A percentile compares a stretch with the other conserved stretches of the same genome.
phyloP scores from a whole-genome alignment of 208 protist genomes.

The Leishmania tarentolae region DNA sequence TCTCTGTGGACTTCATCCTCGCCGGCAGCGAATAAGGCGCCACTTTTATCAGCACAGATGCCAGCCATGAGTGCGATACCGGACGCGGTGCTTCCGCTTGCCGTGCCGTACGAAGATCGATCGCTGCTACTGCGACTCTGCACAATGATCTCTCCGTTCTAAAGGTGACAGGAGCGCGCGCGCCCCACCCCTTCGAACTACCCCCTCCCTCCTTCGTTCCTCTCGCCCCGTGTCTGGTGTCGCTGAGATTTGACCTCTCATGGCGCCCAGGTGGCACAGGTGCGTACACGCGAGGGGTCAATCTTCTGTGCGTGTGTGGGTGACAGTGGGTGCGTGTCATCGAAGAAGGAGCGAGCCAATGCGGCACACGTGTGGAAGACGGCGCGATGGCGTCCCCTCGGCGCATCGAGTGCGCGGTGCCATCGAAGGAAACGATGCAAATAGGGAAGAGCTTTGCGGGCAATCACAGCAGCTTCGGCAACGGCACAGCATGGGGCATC shows the following conservation, averaged over 20 bases:
- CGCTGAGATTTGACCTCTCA: background rate
- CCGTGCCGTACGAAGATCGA: constrained; percentile 54
- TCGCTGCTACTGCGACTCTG: constrained; percentile 49
- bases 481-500: no score
- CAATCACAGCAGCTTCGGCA: no score
- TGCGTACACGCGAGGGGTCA: background rate
- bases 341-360: background rate
- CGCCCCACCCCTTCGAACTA: background rate
- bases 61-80: constrained; percentile 33
- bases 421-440: no score
- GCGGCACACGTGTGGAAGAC: no score
- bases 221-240: background rate
- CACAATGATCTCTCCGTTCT: constrained; percentile 58
- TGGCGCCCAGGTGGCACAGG: background rate
- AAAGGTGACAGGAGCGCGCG: background rate
- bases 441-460: no score
- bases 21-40: no score
- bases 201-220: background rate
- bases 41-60: background rate
- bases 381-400: no score
- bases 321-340: background rate
- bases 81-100: constrained; percentile 52
- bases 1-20: background rate
- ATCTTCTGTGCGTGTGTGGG: background rate
- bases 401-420: no score